Conservation (phyloP, 2,329 filamentous ascomycete species). For the Rutstroemia sp. region DNA sequence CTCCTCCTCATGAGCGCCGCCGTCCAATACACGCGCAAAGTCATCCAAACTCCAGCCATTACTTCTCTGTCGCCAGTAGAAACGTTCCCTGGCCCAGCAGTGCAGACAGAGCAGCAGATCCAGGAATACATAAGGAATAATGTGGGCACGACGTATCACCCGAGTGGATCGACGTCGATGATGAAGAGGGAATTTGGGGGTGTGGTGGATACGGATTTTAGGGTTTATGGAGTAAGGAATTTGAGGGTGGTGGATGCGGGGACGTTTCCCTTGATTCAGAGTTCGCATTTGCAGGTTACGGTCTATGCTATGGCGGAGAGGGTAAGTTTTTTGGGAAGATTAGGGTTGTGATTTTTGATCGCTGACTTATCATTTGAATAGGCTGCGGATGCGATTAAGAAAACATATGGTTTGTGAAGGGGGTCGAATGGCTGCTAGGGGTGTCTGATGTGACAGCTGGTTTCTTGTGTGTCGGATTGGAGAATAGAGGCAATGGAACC, state of each 20-base stretch:
- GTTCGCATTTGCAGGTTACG: conserved; percentile 13
- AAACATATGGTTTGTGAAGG: not conserved
- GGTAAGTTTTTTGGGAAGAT: not conserved
- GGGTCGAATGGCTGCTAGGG: not conserved
- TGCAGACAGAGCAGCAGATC: not conserved
- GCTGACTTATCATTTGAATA: not conserved
- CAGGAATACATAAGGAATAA: not conserved
- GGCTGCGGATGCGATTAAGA: not conserved
- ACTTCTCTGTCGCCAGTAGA: not conserved
- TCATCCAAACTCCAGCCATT: not conserved
- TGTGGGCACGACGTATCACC: conserved; percentile 9
- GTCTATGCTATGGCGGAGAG: conserved; percentile 19
- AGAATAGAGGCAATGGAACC: no score
- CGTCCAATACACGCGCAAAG: not conserved
- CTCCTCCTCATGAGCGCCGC: not conserved
- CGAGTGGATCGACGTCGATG: conserved; percentile 17
- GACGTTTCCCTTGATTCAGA: conserved; percentile 14
- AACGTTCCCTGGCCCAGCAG: not conserved
- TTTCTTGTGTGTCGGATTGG: no score
- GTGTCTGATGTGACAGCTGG: no score
- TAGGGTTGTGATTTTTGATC: not conserved
- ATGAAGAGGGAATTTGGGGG: conserved; percentile 13
- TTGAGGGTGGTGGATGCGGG: conserved; percentile 18
- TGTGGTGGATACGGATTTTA: conserved; percentile 15
- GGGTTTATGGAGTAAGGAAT: conserved; percentile 11